phyloP scores from a whole-genome alignment of 768 basidiomycete species.

The Lactarius sp. region DNA sequence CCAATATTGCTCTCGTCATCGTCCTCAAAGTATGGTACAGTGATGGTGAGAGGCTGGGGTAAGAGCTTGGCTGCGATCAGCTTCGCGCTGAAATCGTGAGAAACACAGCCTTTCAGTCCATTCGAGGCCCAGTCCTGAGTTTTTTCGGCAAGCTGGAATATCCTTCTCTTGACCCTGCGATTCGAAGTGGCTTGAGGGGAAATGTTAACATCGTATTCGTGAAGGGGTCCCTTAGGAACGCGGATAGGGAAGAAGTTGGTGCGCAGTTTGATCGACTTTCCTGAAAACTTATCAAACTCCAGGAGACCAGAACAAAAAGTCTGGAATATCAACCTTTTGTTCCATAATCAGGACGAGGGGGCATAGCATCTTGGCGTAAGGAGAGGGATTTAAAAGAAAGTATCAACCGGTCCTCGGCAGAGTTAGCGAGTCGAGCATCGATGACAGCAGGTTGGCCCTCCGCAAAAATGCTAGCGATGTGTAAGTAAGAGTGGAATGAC shows the following conservation, averaged over 20 bases:
- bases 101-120: constrained; percentile 38
- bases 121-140: constrained; percentile 39
- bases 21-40: constrained; percentile 42
- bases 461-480: constrained; percentile 38
- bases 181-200: constrained; percentile 34
- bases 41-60: constrained; percentile 40
- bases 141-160: constrained; percentile 46
- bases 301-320: not conserved
- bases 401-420: constrained; percentile 41
- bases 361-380: constrained; percentile 35
- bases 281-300: constrained; percentile 24
- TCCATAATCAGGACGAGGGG: constrained; percentile 47
- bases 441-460: constrained; percentile 42
- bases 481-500: not conserved
- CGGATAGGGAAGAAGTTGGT: constrained; percentile 50
- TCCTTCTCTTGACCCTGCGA: constrained; percentile 41
- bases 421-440: constrained; percentile 46
- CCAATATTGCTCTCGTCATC: constrained; percentile 35
- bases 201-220: constrained; percentile 46
- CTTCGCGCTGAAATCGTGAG: constrained; percentile 46
- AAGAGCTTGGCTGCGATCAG: constrained; percentile 40
- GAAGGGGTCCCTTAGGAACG: constrained; percentile 43
- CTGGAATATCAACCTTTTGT: constrained; percentile 25
- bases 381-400: constrained; percentile 32
- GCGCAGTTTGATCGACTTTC: constrained; percentile 43